Evolutionary conservation across 2,329 filamentous ascomycete genomes (phyloP).

Genomic region (Ophiostoma sp.): DNA sequence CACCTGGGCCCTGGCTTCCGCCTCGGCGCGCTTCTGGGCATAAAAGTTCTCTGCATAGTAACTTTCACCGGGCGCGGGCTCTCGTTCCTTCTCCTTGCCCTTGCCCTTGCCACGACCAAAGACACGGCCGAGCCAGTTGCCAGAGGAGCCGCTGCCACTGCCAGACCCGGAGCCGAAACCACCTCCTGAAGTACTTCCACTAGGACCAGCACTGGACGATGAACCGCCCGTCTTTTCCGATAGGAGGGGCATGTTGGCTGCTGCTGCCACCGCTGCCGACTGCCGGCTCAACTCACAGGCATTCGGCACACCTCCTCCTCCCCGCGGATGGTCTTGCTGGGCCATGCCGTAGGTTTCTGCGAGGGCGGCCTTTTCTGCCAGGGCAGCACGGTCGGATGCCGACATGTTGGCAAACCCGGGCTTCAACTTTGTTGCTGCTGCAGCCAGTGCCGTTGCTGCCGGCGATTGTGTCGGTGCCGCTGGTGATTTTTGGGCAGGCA

Average conservation of each 20-base stretch:
- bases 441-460: too few species aligned
- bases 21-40: background rate
- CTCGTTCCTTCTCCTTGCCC: background rate
- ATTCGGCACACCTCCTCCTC: background rate
- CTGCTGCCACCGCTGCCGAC: background rate
- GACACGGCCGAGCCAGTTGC: conserved; percentile 8
- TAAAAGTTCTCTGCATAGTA: background rate
- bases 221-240: background rate
- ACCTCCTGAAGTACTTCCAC: background rate
- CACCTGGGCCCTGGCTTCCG: background rate
- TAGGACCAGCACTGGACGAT: background rate
- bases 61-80: background rate
- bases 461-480: background rate
- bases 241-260: background rate
- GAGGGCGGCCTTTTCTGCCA: background rate
- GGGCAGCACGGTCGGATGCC: background rate
- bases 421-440: background rate
- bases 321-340: background rate
- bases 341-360: background rate
- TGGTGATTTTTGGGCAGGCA: background rate
- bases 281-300: background rate
- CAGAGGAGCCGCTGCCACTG: background rate
- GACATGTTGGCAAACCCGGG: background rate
- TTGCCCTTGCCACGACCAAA: conserved; percentile 13
- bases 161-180: background rate